A percentile compares a stretch with the other conserved stretches of the same genome.
Evolutionary conservation across 148 eudicot species (phyloP).

Genomic region (Fagopyrum esculentum): DNA sequence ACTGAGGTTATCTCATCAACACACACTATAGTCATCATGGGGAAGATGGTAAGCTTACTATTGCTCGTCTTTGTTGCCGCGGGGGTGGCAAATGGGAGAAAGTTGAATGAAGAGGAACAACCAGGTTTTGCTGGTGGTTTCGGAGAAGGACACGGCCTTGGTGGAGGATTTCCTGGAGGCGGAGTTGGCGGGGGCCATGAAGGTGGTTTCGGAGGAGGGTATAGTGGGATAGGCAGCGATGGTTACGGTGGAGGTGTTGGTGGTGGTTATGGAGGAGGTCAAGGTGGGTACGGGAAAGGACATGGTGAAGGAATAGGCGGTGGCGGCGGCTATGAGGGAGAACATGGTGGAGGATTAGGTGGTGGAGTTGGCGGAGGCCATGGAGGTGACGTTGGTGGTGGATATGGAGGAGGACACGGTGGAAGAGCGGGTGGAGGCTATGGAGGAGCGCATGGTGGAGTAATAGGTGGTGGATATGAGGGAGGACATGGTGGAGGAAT

Average conservation of each 20-base stretch:
- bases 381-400: neutral
- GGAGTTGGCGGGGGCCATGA: neutral
- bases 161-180: neutral
- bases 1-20: neutral
- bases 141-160: neutral
- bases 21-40: neutral
- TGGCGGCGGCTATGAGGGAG: conserved; percentile 4
- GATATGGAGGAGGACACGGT: neutral
- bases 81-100: conserved; percentile 11
- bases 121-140: neutral
- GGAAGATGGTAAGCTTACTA: neutral
- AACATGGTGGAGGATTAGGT: neutral
- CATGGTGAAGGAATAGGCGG: neutral
- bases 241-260: neutral
- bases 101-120: conserved; percentile 1
- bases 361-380: neutral
- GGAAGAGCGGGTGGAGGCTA: neutral
- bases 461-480: neutral
- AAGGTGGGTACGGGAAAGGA: neutral
- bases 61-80: neutral
- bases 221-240: neutral
- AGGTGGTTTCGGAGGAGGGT: neutral
- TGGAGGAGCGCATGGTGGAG: neutral
- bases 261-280: neutral
- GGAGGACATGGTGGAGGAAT: conserved; percentile 7